Conservation (phyloP, 2,329 filamentous ascomycete genomes). For the Karstenula rhodostoma region DNA sequence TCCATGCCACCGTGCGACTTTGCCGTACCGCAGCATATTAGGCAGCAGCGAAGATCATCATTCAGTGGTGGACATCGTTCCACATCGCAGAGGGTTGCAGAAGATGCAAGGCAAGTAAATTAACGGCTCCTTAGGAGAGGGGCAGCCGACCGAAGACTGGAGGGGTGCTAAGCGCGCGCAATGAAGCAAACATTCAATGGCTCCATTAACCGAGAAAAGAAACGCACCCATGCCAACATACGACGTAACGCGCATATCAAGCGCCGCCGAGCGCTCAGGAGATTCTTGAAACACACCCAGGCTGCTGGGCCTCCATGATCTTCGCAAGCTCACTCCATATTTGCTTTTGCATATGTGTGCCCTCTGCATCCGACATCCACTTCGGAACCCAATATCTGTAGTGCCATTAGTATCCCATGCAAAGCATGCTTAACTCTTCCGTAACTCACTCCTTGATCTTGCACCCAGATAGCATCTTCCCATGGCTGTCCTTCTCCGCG, state of each 20-base stretch:
- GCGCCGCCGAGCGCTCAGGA: neutral
- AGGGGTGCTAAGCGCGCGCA: neutral
- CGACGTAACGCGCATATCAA: neutral
- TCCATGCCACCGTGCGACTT: neutral
- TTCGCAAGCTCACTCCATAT: slow-evolving; percentile 22
- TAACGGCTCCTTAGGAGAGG: neutral
- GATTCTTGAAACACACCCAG: slow-evolving; percentile 8
- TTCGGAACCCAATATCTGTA: slow-evolving; percentile 16
- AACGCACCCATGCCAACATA: neutral
- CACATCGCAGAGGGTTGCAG: neutral
- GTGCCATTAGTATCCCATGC: slow-evolving; percentile 1
- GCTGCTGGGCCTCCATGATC: slow-evolving; percentile 13
- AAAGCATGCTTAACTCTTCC: neutral
- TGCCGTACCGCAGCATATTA: neutral
- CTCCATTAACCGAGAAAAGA: neutral
- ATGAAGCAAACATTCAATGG: neutral
- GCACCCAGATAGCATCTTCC: slow-evolving; percentile 48
- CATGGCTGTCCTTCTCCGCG: slow-evolving; percentile 44
- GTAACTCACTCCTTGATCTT: slow-evolving; percentile 27
- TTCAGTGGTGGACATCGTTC: neutral
- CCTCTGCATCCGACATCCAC: slow-evolving; percentile 18
- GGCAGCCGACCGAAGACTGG: neutral
- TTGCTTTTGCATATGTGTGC: slow-evolving; percentile 16
- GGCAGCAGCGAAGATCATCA: neutral
- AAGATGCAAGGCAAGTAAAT: neutral